Percentiles rank a stretch among this genome's conserved stretches.
Conservation (phyloP, 2,329 filamentous ascomycete genomes). For the Phoma sp. region DNA sequence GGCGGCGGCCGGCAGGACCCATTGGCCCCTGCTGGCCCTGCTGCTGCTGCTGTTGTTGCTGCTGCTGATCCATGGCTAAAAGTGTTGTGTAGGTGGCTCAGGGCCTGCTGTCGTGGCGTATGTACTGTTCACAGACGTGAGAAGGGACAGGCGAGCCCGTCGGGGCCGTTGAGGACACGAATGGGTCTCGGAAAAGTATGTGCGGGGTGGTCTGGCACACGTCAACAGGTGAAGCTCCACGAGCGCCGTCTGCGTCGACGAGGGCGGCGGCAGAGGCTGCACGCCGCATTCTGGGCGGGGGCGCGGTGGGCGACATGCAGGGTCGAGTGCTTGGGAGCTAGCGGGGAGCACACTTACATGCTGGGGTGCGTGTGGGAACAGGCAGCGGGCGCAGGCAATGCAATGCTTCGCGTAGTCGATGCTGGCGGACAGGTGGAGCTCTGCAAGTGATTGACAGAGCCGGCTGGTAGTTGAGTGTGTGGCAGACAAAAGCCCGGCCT, state of each 20-base stretch:
- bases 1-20: conserved; percentile 83
- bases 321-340: conserved; percentile 35
- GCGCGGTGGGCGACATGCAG: conserved; percentile 22
- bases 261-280: conserved; percentile 14
- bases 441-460: conserved; percentile 41
- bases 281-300: conserved; percentile 23
- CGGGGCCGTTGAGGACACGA: conserved; percentile 32
- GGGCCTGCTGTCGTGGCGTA: conserved; percentile 31
- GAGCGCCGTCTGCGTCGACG: conserved; percentile 1
- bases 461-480: conserved; percentile 18
- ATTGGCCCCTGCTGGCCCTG: conserved; percentile 61
- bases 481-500: conserved; percentile 24
- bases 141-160: conserved; percentile 34
- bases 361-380: conserved; percentile 26
- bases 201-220: conserved; percentile 32
- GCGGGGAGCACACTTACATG: conserved; percentile 38
- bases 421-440: conserved; percentile 32
- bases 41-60: conserved; percentile 63
- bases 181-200: conserved; percentile 30
- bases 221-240: conserved; percentile 27
- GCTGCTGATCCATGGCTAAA: conserved; percentile 53
- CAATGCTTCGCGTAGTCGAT: conserved; percentile 43
- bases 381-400: conserved; percentile 31
- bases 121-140: conserved; percentile 34
- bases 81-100: conserved; percentile 32